phyloP scores from a whole-genome alignment of 2,329 filamentous ascomycete species.

The Fusarium sp. region DNA sequence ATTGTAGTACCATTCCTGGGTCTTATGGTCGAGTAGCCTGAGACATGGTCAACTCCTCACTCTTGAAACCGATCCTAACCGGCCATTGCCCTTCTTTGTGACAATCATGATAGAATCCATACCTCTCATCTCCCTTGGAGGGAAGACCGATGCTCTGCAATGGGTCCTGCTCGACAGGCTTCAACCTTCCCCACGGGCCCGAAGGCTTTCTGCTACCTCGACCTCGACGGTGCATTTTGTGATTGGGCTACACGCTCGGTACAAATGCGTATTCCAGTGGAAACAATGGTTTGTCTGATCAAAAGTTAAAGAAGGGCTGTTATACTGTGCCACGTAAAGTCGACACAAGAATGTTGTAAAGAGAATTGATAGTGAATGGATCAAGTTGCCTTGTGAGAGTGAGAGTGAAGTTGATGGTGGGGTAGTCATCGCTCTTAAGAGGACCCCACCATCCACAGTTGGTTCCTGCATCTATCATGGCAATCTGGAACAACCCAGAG shows the following conservation, averaged over 20 bases:
- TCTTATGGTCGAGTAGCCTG: slow-evolving; percentile 77
- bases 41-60: slow-evolving; percentile 4
- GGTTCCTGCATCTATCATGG: slow-evolving; percentile 21
- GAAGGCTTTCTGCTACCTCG: slow-evolving; percentile 52
- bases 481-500: background rate
- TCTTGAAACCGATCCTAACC: background rate
- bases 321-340: background rate
- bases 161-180: slow-evolving; percentile 77
- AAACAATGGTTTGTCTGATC: too few species aligned
- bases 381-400: slow-evolving; percentile 25
- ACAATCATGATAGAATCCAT: slow-evolving; percentile 31
- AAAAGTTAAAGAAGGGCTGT: background rate
- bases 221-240: slow-evolving; percentile 45
- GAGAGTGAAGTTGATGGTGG: slow-evolving; percentile 24
- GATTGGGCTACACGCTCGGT: background rate
- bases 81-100: background rate
- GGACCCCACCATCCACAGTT: slow-evolving; percentile 30
- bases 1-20: slow-evolving; percentile 85
- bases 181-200: slow-evolving; percentile 74
- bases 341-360: background rate
- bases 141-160: slow-evolving; percentile 85
- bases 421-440: slow-evolving; percentile 15
- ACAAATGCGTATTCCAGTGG: background rate
- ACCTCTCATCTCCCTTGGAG: slow-evolving; percentile 92
- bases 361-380: slow-evolving; percentile 13